Base-by-base conservation (phyloP, 805 yeast genomes). In the Suhomyces canberraensis region DNA sequence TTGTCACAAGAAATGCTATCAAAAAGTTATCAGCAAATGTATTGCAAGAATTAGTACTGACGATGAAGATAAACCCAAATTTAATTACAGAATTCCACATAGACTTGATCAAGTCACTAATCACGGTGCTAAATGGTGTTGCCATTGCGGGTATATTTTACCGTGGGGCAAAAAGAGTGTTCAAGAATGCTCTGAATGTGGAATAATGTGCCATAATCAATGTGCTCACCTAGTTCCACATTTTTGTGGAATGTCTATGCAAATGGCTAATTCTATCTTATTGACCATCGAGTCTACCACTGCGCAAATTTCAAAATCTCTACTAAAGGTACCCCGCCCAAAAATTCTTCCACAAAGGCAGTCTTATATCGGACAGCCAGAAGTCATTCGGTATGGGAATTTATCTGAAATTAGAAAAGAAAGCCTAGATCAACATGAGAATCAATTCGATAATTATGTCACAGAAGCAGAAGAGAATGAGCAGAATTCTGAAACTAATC, bases 221-320 rank as follows among this genome's bases (percentile, higher is more conserved):
- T 93, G 99, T 67, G 82, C 91, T 9, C 96, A 89, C 54, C 70
- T 90, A 51, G 98, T 93, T 16, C 99, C 99, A 1, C 97, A 93
- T 58, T 87, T 93, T 60, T 93, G 99, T 71, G 98, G 98, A 39
- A 91, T 93, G 95, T 76, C 96, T 2, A 88, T 93, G 90, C 96
- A 88, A 54, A 86, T 84, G 76, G 98, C 97, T 3, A 89, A 88
- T 54, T 84, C 83, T 60, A 88, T 93, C 44, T 64, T 93, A 40
- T 76, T 76, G 39, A 87, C 96, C 8, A 89, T 91, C 54, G 83
- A 84, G 56, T 76, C 82, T 28, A 80, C 97, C 2, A 61, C 60
- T 36, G 46, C 51, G 15, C 63, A 55, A 13, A 35, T 41, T 4
- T 42, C 35, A 17, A 41, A 26, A 29, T 47, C 22, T 30, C 36